Base-by-base conservation (phyloP, 2,329 filamentous ascomycete genomes). In the Zymoseptoria ardabiliae region DNA sequence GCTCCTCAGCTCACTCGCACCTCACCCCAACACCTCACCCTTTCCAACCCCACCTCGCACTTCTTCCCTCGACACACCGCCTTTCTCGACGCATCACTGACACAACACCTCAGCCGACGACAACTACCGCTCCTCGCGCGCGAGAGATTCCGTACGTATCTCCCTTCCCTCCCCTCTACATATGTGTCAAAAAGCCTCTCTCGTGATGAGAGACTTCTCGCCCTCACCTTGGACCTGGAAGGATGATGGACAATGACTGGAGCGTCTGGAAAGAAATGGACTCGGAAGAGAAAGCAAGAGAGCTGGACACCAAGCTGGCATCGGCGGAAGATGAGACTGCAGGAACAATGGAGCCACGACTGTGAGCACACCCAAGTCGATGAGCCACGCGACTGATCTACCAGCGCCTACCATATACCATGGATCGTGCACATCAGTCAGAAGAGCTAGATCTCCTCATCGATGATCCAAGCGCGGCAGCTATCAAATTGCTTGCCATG, bases 11-110 rank as follows among this genome's bases (percentile, higher is more conserved):
- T 45, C 35, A 45, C 35, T 45, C 35, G 35, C 35, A 45, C 35
- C 50, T 52, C 23, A 22, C 23, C 41, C 51, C 30, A 50, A 51
- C 45, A 54, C 10, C 50, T 56, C 62, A 61, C 51, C 64, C 64
- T 65, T 50, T 59, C 61, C 51, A 66, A 21, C n/a, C 64, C 64
- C 59, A 66, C 19, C 61, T 62, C 35, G 35, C 11, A 45, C 35
- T 45, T 45, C 35, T 45, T 28, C 35, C 35, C 35, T 45, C 35
- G 35, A 45, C 35, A n/a, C 35, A 45, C 35, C 35, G 35, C 35
- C 35, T 17, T 45, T 45, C 35, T 45, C 35, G 35, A 45, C 35
- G 35, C 35, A 45, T n/a, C 35, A 53, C 51, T 53, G 22, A 53
- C 51, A 28, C 51, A 19, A 3, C 51, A 53, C 51, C 20, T 28